Conservation (phyloP, 441 rosid species). For the Eruca vesicaria region DNA sequence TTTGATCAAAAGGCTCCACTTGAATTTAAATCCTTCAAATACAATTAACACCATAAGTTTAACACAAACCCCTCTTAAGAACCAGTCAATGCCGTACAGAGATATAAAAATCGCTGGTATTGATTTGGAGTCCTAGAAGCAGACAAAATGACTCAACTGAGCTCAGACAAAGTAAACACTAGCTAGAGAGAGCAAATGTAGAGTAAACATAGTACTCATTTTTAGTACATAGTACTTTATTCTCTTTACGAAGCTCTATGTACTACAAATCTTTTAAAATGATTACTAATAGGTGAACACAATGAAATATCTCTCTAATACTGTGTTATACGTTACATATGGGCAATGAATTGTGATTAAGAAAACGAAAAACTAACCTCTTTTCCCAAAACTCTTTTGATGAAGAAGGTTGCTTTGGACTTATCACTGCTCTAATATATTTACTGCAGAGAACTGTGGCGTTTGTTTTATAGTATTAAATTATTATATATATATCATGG, state of each 20-base stretch:
- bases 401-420: background rate
- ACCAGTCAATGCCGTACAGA: background rate
- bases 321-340: conserved; percentile 18
- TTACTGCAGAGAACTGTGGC: background rate
- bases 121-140: conserved; percentile 1
- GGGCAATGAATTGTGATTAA: conserved; percentile 24
- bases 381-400: background rate
- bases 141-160: background rate
- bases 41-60: background rate
- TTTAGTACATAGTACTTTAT: background rate
- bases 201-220: background rate
- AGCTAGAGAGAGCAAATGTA: background rate
- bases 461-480: background rate
- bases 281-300: background rate
- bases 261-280: background rate
- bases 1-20: too few species aligned
- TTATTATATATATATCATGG: background rate
- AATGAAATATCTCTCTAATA: background rate
- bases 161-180: conserved; percentile 2
- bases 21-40: conserved; percentile 31
- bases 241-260: background rate
- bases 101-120: background rate
- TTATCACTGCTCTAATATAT: too few species aligned
- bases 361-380: background rate
- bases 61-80: conserved; percentile 10